These are phyloP conservation scores for Aureobasidium vineae DNA, from an alignment of 2,329 filamentous ascomycete species.

Conservation along the genomic window DNA sequence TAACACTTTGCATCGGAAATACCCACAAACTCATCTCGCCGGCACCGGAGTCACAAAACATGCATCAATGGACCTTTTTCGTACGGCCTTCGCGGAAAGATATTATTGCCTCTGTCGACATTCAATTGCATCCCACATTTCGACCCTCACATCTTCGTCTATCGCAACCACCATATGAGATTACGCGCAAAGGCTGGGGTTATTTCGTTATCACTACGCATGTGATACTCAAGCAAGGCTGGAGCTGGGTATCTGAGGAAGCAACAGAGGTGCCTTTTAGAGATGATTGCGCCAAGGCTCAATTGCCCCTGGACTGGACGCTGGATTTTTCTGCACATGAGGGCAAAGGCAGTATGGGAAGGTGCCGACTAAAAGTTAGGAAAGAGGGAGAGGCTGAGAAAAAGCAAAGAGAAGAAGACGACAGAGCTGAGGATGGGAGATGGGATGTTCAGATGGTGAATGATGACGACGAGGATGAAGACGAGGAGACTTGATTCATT, in stretches of 20 bases:
- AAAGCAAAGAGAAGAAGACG: constrained; percentile 28
- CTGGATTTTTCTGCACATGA: constrained; percentile 44
- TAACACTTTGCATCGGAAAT: constrained; percentile 49
- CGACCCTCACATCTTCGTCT: constrained; percentile 40
- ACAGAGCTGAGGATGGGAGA: constrained; percentile 32
- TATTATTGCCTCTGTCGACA: constrained; percentile 47
- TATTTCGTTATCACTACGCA: constrained; percentile 43
- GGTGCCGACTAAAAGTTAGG: constrained; percentile 45
- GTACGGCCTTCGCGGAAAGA: constrained; percentile 45
- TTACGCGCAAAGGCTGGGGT: constrained; percentile 46
- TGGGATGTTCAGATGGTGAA: constrained; percentile 24
- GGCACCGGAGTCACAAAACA: constrained; percentile 35
- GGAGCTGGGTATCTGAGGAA: constrained; percentile 45
- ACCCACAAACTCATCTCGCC: constrained; percentile 38
- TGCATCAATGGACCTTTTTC: constrained; percentile 50
- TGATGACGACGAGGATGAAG: constrained; percentile 9
- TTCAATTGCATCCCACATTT: constrained; percentile 47
- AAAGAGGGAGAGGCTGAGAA: constrained; percentile 34
- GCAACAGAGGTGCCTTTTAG: constrained; percentile 37
- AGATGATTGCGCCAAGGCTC: constrained; percentile 35
- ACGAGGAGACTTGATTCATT: not conserved
- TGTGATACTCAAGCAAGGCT: constrained; percentile 46
- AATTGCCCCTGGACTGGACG: constrained; percentile 44
- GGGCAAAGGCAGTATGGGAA: constrained; percentile 42
- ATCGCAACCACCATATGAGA: constrained; percentile 42